These are phyloP conservation scores for Barnettozyma vustinii DNA, from an alignment of 805 yeast genomes.

Conservation along the genomic window DNA sequence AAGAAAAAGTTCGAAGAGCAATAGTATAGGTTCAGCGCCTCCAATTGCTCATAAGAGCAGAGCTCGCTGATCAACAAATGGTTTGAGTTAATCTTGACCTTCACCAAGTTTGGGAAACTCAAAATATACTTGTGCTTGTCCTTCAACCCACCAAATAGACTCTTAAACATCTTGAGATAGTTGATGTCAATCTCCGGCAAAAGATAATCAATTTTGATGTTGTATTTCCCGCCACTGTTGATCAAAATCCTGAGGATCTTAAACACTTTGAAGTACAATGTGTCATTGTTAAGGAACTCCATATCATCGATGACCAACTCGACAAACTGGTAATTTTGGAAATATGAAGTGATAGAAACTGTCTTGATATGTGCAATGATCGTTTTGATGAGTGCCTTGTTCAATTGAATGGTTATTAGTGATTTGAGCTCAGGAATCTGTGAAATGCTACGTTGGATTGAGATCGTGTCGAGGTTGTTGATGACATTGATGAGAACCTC, in stretches of 20 bases:
- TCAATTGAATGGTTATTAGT: constrained; percentile 10
- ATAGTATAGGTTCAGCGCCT: constrained; percentile 17
- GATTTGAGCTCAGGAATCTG: constrained; percentile 14
- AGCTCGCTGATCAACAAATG: constrained; percentile 15
- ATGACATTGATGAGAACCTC: constrained; percentile 8
- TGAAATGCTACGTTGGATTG: constrained; percentile 3
- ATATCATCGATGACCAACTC: constrained; percentile 11
- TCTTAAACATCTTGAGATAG: constrained; percentile 21
- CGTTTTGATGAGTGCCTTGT: constrained; percentile 5
- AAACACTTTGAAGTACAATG: constrained; percentile 6
- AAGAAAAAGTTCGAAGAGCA: constrained; percentile 23
- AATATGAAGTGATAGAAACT: constrained; percentile 4
- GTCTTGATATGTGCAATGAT: constrained; percentile 7
- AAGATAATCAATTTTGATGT: constrained; percentile 11
- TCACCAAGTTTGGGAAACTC: constrained; percentile 11
- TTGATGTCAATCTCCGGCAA: constrained; percentile 15
- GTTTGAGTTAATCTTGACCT: constrained; percentile 19
- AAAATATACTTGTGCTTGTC: not conserved
- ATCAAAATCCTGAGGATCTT: constrained; percentile 5
- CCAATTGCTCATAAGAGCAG: constrained; percentile 10
- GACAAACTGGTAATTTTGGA: constrained; percentile 15
- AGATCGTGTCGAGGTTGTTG: constrained; percentile 2
- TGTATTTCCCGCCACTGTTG: constrained; percentile 6
- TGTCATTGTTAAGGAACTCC: constrained; percentile 11
- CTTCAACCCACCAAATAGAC: constrained; percentile 12